These are phyloP conservation scores for Periconia digitata DNA, from an alignment of 2,329 filamentous ascomycete genomes.

Conservation along the genomic window DNA sequence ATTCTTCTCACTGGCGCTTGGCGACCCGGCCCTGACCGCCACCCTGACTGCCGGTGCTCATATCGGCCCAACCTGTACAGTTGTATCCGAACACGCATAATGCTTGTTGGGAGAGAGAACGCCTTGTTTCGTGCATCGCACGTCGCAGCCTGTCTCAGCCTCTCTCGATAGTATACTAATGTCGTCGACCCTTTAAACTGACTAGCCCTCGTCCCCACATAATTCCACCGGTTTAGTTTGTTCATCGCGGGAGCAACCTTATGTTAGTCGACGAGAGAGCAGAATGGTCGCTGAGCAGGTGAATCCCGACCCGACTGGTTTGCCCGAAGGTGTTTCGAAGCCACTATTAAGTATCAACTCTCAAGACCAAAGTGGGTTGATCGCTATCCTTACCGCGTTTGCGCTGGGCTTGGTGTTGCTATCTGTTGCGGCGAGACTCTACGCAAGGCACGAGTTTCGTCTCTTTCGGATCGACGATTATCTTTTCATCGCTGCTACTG, in stretches of 20 bases:
- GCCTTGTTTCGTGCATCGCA: not conserved
- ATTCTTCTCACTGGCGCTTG: not conserved
- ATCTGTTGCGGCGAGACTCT: not conserved
- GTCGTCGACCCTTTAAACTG: not conserved
- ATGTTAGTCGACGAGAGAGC: not conserved
- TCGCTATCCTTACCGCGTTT: constrained; percentile 1
- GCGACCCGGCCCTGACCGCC: not conserved
- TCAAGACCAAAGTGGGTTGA: constrained; percentile 2
- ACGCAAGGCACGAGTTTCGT: not conserved
- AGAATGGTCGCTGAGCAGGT: not conserved
- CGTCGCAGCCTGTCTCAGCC: not conserved
- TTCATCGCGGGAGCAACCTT: not conserved
- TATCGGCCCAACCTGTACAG: not conserved
- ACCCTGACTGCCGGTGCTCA: not conserved
- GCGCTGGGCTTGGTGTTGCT: constrained; percentile 1
- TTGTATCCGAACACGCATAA: not conserved
- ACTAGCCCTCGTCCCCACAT: constrained; percentile 1
- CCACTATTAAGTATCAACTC: not conserved
- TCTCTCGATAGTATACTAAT: not conserved
- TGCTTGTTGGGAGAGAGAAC: not conserved
- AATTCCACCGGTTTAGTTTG: not conserved
- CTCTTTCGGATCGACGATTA: not conserved
- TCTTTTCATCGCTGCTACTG: not conserved
- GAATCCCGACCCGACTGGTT: not conserved
- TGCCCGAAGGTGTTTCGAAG: constrained; percentile 1